Evolutionary conservation across 306 rosid species (phyloP).

Genomic region (Echinosophora koreensis): DNA sequence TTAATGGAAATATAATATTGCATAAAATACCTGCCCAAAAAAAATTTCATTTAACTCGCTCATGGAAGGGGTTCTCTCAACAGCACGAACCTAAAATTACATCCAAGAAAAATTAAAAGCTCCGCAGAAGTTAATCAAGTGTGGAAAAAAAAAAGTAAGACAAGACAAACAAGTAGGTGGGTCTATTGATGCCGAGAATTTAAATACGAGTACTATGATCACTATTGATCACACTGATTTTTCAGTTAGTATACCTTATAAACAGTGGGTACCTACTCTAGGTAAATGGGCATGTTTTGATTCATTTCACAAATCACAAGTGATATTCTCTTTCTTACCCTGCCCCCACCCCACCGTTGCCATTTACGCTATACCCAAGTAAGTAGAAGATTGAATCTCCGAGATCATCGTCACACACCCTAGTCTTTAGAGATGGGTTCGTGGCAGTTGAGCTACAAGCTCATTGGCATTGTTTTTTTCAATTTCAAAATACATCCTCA

Average conservation of each 20-base stretch:
- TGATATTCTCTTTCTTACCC: slow-evolving; percentile 5
- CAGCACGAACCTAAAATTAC: slow-evolving; percentile 82
- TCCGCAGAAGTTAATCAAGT: not conserved
- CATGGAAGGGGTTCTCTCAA: slow-evolving; percentile 99
- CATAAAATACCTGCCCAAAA: slow-evolving; percentile 84
- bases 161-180: slow-evolving; percentile 28
- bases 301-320: not conserved
- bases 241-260: slow-evolving; percentile 29
- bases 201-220: slow-evolving; percentile 34
- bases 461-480: slow-evolving; percentile 17
- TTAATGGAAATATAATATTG: slow-evolving; percentile 26
- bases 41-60: slow-evolving; percentile 95
- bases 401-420: slow-evolving; percentile 11
- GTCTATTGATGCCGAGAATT: slow-evolving; percentile 11
- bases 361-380: slow-evolving; percentile 27
- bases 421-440: slow-evolving; percentile 12
- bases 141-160: slow-evolving; percentile 38
- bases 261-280: slow-evolving; percentile 19
- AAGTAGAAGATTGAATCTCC: slow-evolving; percentile 24
- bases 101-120: slow-evolving; percentile 47
- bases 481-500: slow-evolving; percentile 28
- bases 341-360: not conserved
- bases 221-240: slow-evolving; percentile 10
- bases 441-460: slow-evolving; percentile 25
- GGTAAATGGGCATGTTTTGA: not conserved